Base-by-base conservation (phyloP, 352 stramenopile species). In the Blastocystis hominis region DNA sequence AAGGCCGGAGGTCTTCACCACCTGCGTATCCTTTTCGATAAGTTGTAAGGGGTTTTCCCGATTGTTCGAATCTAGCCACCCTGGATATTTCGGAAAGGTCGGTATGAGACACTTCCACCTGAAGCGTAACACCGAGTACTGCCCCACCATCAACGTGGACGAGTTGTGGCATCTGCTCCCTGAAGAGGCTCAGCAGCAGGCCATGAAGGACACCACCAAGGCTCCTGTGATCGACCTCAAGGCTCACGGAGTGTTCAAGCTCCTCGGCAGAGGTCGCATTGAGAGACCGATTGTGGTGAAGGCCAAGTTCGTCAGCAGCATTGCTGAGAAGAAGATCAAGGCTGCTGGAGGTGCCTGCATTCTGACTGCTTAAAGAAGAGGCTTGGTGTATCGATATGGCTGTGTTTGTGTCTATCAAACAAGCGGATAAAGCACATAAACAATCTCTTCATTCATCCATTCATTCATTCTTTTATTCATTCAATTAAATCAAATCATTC, bases 51-150 rank as follows among this genome's bases (percentile, higher is more conserved):
- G n/a, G 63, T 17, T 81, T n/a, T n/a, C 36, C 3, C 24, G 55
- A 46, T 5, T 9, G 70, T 13, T 24, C n/a, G 44, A 24, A 30
- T 20, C 10, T 70, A 53, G 66, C 64, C 86, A 90, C 78, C 96
- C 97, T 91, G 97, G 97, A 96, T 99, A 99, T 93, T 99, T 99
- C 90, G 97, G 97, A 94, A 99, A 99, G 93, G 96, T 99, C 88
- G 97, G 97, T 95, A 99, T 99, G 97, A 94, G 97, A 90, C 96
- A 98, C 80, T 99, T 98, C 92, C 97, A 99, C 91, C 61, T 97
- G 75, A 92, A 98, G 88, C 93, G 93, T 86, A 98, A 99, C 93
- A 92, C 95, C 78, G 92, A 92, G 86, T 97, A 97, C 93, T 98
- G 95, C 91, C 96, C 96, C 59, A 98, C 95, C 42, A 92, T 98